Evolutionary conservation across 2,329 filamentous ascomycete species (phyloP).

Genomic region (Fusarium citri): DNA sequence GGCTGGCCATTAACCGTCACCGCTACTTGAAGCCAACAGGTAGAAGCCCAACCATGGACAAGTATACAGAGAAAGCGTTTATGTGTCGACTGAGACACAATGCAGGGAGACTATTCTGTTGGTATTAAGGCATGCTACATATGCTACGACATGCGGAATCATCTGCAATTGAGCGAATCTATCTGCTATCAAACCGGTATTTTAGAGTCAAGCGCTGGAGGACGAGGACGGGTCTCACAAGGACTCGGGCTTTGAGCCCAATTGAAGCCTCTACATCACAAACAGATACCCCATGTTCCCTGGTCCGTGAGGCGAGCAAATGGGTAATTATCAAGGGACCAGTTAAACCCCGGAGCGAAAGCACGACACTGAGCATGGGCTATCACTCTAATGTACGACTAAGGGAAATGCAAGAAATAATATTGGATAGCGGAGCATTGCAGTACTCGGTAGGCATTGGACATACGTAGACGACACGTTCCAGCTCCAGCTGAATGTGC

Average conservation of each 20-base stretch:
- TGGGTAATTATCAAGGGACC: conserved; percentile 31
- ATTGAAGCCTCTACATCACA: conserved; percentile 18
- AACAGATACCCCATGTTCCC: conserved; percentile 23
- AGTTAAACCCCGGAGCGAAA: conserved; percentile 33
- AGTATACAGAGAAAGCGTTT: conserved; percentile 19
- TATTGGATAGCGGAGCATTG: conserved; percentile 20
- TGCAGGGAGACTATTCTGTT: conserved; percentile 34
- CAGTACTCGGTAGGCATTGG: neutral
- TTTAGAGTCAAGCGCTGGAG: neutral
- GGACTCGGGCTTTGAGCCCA: conserved; percentile 9
- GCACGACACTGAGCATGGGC: conserved; percentile 31
- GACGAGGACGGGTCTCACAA: conserved; percentile 14
- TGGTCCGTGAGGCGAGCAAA: conserved; percentile 41
- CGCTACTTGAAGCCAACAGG: conserved; percentile 44
- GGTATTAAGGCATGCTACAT: neutral
- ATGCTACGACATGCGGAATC: neutral
- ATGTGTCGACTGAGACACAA: conserved; percentile 39
- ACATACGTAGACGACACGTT: conserved; percentile 6
- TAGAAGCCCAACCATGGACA: conserved; percentile 28
- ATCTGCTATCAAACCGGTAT: neutral
- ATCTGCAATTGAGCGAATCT: conserved; percentile 1
- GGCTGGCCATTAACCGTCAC: conserved; percentile 41
- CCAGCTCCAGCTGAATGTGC: neutral
- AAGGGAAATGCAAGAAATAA: conserved; percentile 29
- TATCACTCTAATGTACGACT: conserved; percentile 29